A percentile compares a stretch with the other conserved stretches of the same genome.
These are phyloP conservation scores for Tremellales sp. DNA, from an alignment of 1,284 basidiomycete genomes.

Conservation along the genomic window DNA sequence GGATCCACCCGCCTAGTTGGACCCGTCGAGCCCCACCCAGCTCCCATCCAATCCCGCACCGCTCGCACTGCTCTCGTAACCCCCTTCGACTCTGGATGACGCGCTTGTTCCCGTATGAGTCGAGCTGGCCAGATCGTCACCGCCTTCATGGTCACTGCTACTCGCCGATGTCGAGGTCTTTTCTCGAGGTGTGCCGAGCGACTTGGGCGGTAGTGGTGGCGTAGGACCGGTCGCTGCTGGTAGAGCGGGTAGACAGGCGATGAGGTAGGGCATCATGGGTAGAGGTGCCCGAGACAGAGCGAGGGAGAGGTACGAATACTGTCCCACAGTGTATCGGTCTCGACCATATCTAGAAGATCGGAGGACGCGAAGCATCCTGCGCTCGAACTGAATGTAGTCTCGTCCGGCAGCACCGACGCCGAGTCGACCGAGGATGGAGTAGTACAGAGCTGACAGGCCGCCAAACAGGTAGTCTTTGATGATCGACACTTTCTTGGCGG, in stretches of 20 bases:
- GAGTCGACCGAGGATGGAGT: constrained; percentile 13
- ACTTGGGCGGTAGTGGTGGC: constrained; percentile 4
- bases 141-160: constrained; percentile 36
- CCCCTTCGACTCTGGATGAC: constrained; percentile 8
- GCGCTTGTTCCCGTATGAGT: constrained; percentile 34
- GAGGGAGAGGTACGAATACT: constrained; percentile 28
- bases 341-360: constrained; percentile 14
- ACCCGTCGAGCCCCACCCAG: constrained; percentile 36
- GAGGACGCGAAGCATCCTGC: constrained; percentile 26
- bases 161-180: neutral
- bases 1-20: constrained; percentile 16
- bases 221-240: constrained; percentile 31
- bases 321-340: constrained; percentile 24
- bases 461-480: constrained; percentile 31
- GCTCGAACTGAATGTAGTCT: constrained; percentile 36
- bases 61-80: constrained; percentile 11
- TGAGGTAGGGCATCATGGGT: constrained; percentile 18
- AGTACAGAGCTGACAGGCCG: constrained; percentile 16
- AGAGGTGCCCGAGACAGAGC: constrained; percentile 25
- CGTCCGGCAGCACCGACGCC: constrained; percentile 27
- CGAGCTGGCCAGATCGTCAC: constrained; percentile 37
- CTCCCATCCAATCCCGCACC: constrained; percentile 34
- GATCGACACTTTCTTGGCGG: constrained; percentile 21
- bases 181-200: constrained; percentile 3
- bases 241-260: constrained; percentile 21